Evolutionary conservation across 768 basidiomycete species (phyloP), one percentile per base, ranked within the genome.

Genomic region (Auriscalpium vulgare): DNA sequence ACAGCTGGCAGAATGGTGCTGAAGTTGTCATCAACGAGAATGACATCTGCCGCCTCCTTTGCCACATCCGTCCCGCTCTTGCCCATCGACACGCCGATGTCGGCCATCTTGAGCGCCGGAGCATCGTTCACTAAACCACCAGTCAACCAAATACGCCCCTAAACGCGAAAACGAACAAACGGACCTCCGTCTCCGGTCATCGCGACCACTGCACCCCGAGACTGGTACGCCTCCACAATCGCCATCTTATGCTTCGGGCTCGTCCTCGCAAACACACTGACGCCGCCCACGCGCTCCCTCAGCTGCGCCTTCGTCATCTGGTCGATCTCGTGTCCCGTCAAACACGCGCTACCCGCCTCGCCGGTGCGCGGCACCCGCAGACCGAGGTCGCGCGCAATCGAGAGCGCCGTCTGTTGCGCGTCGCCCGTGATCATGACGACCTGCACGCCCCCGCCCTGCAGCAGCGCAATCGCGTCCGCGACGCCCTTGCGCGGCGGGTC

Each of bases 371-470:
- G 84, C 83, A 94, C 80, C 10, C 82, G 78, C 63, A 97, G 72
- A 23, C 95, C 95, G 16, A 98, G 79, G 63, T 91, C 78, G 65
- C 82, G 79, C 37, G 93, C 95, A 56, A 97, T 95, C 50, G 89
- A 83, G 37, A 95, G 65, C 2, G 95, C 95, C 1, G 95, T 98
- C 54, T 85, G 78, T 69, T 94, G 91, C 37, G 93, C 86, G 64
- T 98, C 95, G 4, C 95, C 95, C 0, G 95, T 97, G 66, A 97
- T 97, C 95, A 98, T 97, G 46, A 97, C 87, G n/a, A 97, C 85
- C 64, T 95, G 92, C 50, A 98, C 88, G 5, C 94, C 92, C 23
- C 89, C 94, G 29, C 76, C 72, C 65, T 94, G 90, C 37, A 97
- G 74, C 34, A 88, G 72, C 40, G 77, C 78, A 59, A 98, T 87